Base-by-base conservation (phyloP, 257 asterid species). In the Capsicum pubescens region DNA sequence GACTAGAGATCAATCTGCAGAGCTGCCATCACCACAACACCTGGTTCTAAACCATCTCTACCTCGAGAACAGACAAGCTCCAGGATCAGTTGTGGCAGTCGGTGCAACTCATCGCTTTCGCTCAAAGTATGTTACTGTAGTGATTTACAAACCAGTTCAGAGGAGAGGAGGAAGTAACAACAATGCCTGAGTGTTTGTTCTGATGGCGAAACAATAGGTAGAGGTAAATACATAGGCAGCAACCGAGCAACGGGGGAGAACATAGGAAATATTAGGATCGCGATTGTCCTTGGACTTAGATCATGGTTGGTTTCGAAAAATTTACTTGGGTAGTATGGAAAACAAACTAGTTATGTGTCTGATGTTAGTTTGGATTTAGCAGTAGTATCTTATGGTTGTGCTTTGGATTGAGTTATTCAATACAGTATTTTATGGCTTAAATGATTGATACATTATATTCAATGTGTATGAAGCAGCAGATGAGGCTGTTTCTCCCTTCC, bases 71-170 rank as follows among this genome's bases (percentile, higher is more conserved):
- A 84, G 93, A 84, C 98, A 89, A 79, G 82, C 93, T 32, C 92
- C 94, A 6, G 91, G 95, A 26, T 88, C 98, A 0, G 93, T 95
- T 0, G 98, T 95, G 68, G 98, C 95, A 0, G 92, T 95, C 1
- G 99, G 99, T 44, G 90, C 92, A 56, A 93, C 98, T 2, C 97
- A 94, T 85, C 92, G 99, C 44, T 95, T 94, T 78, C 97, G 99
- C 42, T 92, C 98, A 2, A 95, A 95, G 78, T 94, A 79, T 26
- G 98, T 95, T 14, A 94, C 99, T 0, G 95, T 95, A 26, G 95
- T 95, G 91, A 98, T 95, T 57, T 95, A 94, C 84, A 95, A 95
- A 89, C 99, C 99, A 3, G 97, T 93, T 74, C 94, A 90, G 36
- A 92, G 97, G 87, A 91, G 97, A 91, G 94, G 90, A 88, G 79